Evolutionary conservation across 495 filamentous ascomycete genomes (phyloP).

Genomic region (Hypomontagnella submonticulosa): DNA sequence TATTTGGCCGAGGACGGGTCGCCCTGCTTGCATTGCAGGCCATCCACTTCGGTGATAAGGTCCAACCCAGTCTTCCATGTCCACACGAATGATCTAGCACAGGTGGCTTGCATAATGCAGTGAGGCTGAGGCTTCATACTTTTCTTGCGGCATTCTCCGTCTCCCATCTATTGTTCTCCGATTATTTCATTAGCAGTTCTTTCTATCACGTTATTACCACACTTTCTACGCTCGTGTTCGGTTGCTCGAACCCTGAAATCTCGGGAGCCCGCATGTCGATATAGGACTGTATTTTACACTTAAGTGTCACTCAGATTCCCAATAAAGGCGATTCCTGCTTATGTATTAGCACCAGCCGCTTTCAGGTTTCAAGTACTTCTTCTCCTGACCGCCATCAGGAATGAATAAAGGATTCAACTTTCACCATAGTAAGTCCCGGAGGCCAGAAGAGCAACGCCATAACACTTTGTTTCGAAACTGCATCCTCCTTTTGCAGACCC

Average conservation of each 20-base stretch:
- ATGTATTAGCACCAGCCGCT: not conserved
- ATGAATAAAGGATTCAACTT: not conserved
- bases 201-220: conserved; percentile 3
- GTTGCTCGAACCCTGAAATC: conserved; percentile 27
- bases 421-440: no score
- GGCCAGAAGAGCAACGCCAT: no score
- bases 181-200: not conserved
- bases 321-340: not conserved
- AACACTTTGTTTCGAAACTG: conserved; percentile 6
- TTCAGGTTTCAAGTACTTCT: not conserved
- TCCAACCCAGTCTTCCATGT: not conserved
- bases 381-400: not conserved
- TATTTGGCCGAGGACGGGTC: no score
- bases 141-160: conserved; percentile 24
- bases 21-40: no score
- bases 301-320: not conserved
- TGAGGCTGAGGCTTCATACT: conserved; percentile 28
- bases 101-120: conserved; percentile 33
- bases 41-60: no score
- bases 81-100: not conserved
- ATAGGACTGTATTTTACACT: not conserved
- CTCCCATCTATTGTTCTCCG: conserved; percentile 1
- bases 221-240: conserved; percentile 23
- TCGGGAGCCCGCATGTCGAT: conserved; percentile 18
- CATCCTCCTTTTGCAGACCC: conserved; percentile 16